These are phyloP conservation scores for Ceratocystis diversiconidia DNA, from an alignment of 2,329 filamentous ascomycete genomes.

Conservation along the genomic window DNA sequence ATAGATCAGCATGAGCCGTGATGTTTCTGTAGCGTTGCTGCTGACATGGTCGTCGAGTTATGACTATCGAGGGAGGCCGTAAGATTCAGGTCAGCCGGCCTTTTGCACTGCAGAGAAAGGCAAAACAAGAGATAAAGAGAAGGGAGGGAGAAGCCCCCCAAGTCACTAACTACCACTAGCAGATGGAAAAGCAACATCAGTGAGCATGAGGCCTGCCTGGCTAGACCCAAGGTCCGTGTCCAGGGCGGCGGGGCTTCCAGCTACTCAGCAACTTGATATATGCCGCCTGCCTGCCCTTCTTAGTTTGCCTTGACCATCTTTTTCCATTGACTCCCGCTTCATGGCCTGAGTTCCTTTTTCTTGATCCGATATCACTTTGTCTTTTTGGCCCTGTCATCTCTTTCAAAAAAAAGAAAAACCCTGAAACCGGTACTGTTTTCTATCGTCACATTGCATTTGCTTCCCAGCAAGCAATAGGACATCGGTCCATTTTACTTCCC, in stretches of 20 bases:
- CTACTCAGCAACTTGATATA: neutral
- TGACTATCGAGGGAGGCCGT: neutral
- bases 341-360: too few relatives aligned
- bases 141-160: neutral
- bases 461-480: neutral
- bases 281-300: neutral
- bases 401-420: neutral
- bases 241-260: neutral
- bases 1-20: too few relatives aligned
- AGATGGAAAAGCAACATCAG: too few relatives aligned
- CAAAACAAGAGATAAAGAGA: neutral
- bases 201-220: neutral
- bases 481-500: neutral
- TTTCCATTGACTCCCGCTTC: neutral
- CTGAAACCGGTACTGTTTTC: slow-evolving; percentile 3
- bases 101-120: neutral
- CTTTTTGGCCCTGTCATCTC: neutral
- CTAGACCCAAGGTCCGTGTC: neutral
- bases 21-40: too few relatives aligned
- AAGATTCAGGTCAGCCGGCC: neutral
- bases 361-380: too few relatives aligned
- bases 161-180: neutral
- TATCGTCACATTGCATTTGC: neutral
- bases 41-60: too few relatives aligned
- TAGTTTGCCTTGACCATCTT: neutral